Evolutionary conservation across 495 filamentous ascomycete genomes (phyloP), one percentile per base, ranked within the genome.

Genomic region (Xylaria flabelliformis): DNA sequence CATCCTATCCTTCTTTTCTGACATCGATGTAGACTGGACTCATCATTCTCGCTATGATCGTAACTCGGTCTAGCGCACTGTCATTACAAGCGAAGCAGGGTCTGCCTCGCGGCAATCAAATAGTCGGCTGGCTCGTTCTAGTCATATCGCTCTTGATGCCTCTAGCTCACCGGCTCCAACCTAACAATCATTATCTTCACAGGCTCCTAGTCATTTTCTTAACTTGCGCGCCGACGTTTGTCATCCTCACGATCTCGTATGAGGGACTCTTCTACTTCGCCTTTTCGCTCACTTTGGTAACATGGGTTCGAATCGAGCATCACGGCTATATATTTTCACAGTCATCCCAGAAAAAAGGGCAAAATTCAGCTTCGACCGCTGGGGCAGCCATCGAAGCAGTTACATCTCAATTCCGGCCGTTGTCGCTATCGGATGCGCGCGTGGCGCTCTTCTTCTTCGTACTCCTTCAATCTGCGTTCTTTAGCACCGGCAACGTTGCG

Each of bases 231-330:
- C 97, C 97, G 0, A 91, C 91, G 13, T 99, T 99, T 79, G 92
- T 99, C 78, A 92, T 98, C 75, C 91, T 99, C 71, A 97, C 94
- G 32, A 98, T 98, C 80, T 97, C 94, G 21, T 99, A 97, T 85
- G 97, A 99, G 80, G 96, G 97, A 0, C 85, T 99, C 4, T 99
- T 99, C 82, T 98, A 97, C 84, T 87, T 97, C 73, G 90, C 90
- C 24, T 98, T 98, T 82, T 94, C 90, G 77, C 84, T 91, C 56
- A 91, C 91, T 26, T 85, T 99, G 12, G 85, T 97, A 70, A 91
- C 90, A 72, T 99, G 97, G 97, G 93, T 97, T 26, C 89, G 90
- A 29, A 84, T 98, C 0, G 97, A 99, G 78, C 91, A 97, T 74
- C 91, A 89, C 48, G 87, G 93, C 67, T 91, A 93, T 80, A 81